Evolutionary conservation across 108 stramenopile species (phyloP), one percentile per base, ranked within the genome.

Genomic region (Poteriospumella lacustris): DNA sequence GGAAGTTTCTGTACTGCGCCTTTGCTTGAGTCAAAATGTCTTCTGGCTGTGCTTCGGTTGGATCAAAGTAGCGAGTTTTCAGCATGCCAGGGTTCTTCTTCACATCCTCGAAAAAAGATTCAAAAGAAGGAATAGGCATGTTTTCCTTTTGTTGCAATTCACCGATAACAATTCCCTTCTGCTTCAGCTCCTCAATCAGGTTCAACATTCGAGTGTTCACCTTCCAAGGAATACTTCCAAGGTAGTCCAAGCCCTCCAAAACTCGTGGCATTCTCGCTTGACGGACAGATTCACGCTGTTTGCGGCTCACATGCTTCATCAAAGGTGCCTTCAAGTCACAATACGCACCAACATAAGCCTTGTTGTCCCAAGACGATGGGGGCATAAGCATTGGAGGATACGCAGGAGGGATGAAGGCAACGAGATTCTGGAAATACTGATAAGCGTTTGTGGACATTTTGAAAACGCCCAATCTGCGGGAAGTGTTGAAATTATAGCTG

Each of bases 361-460:
- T 76, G 60, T 83, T 80, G 0, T 87, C 85, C 96, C 96, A 97
- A 31, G 85, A 82, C 41, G 80, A 80, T 0, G 96, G 96, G 36
- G 94, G 93, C 15, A 94, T 85, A 43, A 95, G 85, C 96, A 97
- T 97, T 2, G 96, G 96, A 43, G 88, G 90, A 68, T 87, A 83
- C 26, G 90, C 70, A 36, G 87, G 90, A 39, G 73, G 33, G 59
- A 24, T 59, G 42, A 31, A 1, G n/a, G 9, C 1, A 3, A 75
- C 28, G 0, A 1, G 28, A 2, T n/a, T 39, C 31, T 75, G n/a
- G n/a, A n/a, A n/a, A n/a, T n/a, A n/a, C n/a, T n/a, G n/a, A n/a
- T n/a, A n/a, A n/a, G n/a, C n/a, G 24, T 56, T 19, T 31, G 0
- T 59, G 1, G 31, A 78, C 41, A 5, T 1, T 1, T 15, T 28